Percentiles rank a stretch among this genome's conserved stretches.
These are phyloP conservation scores for Pelargonium australe DNA, from an alignment of 441 rosid species.

Conservation along the genomic window DNA sequence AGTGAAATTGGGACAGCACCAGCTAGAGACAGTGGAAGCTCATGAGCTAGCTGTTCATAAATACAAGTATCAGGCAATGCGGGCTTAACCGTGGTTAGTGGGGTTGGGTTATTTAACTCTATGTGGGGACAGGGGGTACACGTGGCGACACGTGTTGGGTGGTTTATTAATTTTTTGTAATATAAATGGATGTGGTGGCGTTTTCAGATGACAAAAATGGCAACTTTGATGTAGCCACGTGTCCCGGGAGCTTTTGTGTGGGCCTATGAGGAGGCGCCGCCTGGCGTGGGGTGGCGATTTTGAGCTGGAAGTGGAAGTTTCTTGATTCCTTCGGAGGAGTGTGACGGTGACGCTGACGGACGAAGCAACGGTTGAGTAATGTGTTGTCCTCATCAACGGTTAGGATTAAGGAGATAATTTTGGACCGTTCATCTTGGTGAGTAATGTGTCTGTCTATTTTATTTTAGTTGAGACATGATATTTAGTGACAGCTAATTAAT, in stretches of 20 bases:
- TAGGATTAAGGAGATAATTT: too few relatives aligned
- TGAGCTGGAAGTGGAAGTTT: slow-evolving; percentile 23
- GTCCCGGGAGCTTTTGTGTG: slow-evolving; percentile 10
- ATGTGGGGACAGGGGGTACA: slow-evolving; percentile 13
- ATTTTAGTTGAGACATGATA: too few relatives aligned
- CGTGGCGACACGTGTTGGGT: slow-evolving; percentile 41
- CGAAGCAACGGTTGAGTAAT: neutral
- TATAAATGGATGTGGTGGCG: slow-evolving; percentile 2
- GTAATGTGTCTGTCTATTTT: too few relatives aligned
- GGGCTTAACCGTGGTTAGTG: slow-evolving; percentile 13
- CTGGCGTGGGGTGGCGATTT: slow-evolving; percentile 13
- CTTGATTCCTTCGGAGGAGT: slow-evolving; percentile 17
- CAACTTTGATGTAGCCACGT: slow-evolving; percentile 20
- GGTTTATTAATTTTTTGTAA: neutral
- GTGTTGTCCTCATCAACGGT: too few relatives aligned
- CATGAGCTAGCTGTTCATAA: slow-evolving; percentile 9
- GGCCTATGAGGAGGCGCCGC: slow-evolving; percentile 21
- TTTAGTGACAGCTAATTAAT: too few relatives aligned
- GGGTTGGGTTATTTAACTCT: too few relatives aligned
- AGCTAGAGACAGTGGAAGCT: too few relatives aligned
- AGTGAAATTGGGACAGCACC: too few relatives aligned
- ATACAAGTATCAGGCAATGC: neutral
- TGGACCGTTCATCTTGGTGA: too few relatives aligned
- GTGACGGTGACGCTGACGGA: too few relatives aligned
- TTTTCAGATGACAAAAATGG: slow-evolving; percentile 4